Conservation (phyloP, 2,329 filamentous ascomycete genomes). For the Podosphaera leucotricha region DNA sequence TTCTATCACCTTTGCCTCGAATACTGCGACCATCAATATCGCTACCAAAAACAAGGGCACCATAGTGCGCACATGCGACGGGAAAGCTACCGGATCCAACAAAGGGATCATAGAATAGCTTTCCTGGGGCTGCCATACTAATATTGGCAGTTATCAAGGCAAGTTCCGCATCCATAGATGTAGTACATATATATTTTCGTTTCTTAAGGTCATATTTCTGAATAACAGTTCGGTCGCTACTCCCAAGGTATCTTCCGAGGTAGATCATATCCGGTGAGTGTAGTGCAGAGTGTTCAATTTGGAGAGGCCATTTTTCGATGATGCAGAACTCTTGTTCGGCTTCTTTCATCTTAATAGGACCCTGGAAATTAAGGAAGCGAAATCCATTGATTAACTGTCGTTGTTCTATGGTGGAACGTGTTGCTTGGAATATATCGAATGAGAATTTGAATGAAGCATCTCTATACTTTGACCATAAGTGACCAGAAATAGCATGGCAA, state of each 20-base stretch:
- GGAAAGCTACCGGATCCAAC: constrained; percentile 88
- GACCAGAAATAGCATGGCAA: constrained; percentile 31
- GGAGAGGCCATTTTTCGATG: constrained; percentile 55
- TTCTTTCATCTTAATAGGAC: constrained; percentile 51
- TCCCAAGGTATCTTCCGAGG: constrained; percentile 48
- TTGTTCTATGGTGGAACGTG: constrained; percentile 37
- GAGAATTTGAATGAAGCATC: constrained; percentile 56
- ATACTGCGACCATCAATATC: constrained; percentile 88
- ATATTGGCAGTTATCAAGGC: constrained; percentile 83
- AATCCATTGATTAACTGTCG: constrained; percentile 64
- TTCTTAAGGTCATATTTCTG: constrained; percentile 77
- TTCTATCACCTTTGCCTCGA: constrained; percentile 36
- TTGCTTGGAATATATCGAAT: constrained; percentile 61
- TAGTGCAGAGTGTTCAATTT: constrained; percentile 23
- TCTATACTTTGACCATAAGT: constrained; percentile 44
- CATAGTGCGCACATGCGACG: constrained; percentile 74
- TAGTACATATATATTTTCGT: constrained; percentile 78
- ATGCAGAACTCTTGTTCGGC: constrained; percentile 56
- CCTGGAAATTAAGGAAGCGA: constrained; percentile 51
- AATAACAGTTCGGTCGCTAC: constrained; percentile 42
- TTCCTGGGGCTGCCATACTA: constrained; percentile 57
- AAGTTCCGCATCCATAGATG: constrained; percentile 90
- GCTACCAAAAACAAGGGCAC: constrained; percentile 59
- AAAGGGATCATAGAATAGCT: constrained; percentile 83
- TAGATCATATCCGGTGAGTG: constrained; percentile 37